Conservation (phyloP, 345 rosid genomes). For the thale cress (Arabidopsis thaliana) region TAIR10.1 NC_003070.9:2050501-2051000, state of each 20-base stretch:
- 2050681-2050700: slow-evolving; percentile 25
- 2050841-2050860: slow-evolving; percentile 76
- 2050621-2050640: background rate
- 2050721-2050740: slow-evolving; percentile 91
- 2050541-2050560: slow-evolving; percentile 94
- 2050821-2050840: slow-evolving; percentile 89
- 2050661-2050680: slow-evolving; percentile 11
- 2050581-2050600: background rate
- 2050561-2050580: slow-evolving; percentile 14
- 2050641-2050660: slow-evolving; percentile 9
- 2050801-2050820: slow-evolving; percentile 97
- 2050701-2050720: slow-evolving; percentile 97
- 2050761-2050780: slow-evolving; percentile 86
- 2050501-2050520: slow-evolving; percentile 80
- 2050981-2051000: slow-evolving; percentile 96
- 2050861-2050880: slow-evolving; percentile 69
- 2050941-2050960: slow-evolving; percentile 51
- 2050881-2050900: background rate
- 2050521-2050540: slow-evolving; percentile 86
- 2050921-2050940: background rate
- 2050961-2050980: slow-evolving; percentile 93
- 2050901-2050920: background rate
- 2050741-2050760: slow-evolving; percentile 94
- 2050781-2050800: slow-evolving; percentile 90
- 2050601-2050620: slow-evolving; percentile 22